Evolutionary conservation across 805 yeast species (phyloP).

Genomic region (Hagleromyces aurorensis): DNA sequence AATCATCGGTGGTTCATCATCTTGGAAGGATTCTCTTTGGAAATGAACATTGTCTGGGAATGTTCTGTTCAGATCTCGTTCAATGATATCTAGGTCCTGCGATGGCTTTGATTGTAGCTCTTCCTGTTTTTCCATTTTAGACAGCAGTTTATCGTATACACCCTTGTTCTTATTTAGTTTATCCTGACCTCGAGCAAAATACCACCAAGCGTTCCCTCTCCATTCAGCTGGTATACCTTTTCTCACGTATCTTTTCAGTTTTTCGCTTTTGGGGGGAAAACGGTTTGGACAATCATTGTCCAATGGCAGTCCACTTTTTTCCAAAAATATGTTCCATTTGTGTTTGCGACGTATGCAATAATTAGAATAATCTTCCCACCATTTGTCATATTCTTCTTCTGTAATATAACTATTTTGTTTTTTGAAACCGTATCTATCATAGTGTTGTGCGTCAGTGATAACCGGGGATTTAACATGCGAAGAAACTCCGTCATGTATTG

Average conservation of each 20-base stretch:
- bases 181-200: conserved; percentile 81
- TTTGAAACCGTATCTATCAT: conserved; percentile 84
- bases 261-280: conserved; percentile 74
- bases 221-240: conserved; percentile 96
- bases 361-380: conserved; percentile 66
- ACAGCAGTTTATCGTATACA: conserved; percentile 61
- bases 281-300: conserved; percentile 47
- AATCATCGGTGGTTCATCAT: conserved; percentile 56
- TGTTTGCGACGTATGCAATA: conserved; percentile 56
- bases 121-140: conserved; percentile 42
- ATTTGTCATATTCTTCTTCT: conserved; percentile 51
- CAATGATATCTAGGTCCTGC: conserved; percentile 80
- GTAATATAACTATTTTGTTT: conserved; percentile 51
- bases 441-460: conserved; percentile 17
- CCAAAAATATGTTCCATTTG: conserved; percentile 69
- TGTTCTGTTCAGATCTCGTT: conserved; percentile 86
- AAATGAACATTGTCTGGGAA: conserved; percentile 90
- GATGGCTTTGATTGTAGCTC: conserved; percentile 6
- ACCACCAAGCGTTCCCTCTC: conserved; percentile 97
- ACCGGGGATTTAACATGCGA: too few species aligned
- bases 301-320: conserved; percentile 53
- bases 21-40: conserved; percentile 34
- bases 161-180: conserved; percentile 62
- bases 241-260: conserved; percentile 70
- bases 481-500: conserved; percentile 2